Evolutionary conservation across 1,139 yeast species (phyloP).

Genomic region (Hemisphaericaspora subhashii): DNA sequence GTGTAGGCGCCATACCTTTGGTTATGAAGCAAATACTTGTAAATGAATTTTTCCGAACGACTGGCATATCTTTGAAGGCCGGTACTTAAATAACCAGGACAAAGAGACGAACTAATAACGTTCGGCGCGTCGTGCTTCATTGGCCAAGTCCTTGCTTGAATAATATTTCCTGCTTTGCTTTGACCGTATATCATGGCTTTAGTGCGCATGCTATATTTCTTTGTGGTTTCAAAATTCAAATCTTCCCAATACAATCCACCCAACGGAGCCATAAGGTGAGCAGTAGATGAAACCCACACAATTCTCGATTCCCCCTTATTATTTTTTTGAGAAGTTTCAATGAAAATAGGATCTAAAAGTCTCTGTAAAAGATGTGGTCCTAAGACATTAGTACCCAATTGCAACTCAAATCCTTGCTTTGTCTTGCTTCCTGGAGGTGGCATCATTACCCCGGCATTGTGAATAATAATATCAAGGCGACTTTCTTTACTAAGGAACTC

Average conservation of each 20-base stretch:
- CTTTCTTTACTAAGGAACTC: conserved; percentile 23
- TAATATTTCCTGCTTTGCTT: conserved; percentile 46
- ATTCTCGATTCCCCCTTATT: conserved; percentile 30
- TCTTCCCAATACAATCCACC: conserved; percentile 45
- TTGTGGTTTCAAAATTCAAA: conserved; percentile 19
- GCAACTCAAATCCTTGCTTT: conserved; percentile 14
- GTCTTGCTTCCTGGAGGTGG: conserved; percentile 32
- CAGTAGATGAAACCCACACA: conserved; percentile 48
- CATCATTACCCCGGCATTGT: conserved; percentile 52
- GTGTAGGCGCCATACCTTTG: conserved; percentile 22
- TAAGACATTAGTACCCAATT: conserved; percentile 47
- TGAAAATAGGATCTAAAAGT: conserved; percentile 42
- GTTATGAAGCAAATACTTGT: conserved; percentile 8
- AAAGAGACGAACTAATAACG: conserved; percentile 34
- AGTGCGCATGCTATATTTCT: neutral
- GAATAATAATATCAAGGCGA: conserved; percentile 43
- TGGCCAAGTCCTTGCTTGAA: conserved; percentile 45
- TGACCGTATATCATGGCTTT: conserved; percentile 35
- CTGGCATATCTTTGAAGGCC: conserved; percentile 37
- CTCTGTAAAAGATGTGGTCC: conserved; percentile 51
- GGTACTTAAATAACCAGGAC: conserved; percentile 49
- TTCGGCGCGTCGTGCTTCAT: conserved; percentile 34
- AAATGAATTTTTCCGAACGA: conserved; percentile 8
- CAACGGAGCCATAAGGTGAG: conserved; percentile 35
- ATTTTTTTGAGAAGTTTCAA: conserved; percentile 26